Evolutionary conservation across 495 filamentous ascomycete genomes (phyloP).

Genomic region (Recurvomyces mirabilis): DNA sequence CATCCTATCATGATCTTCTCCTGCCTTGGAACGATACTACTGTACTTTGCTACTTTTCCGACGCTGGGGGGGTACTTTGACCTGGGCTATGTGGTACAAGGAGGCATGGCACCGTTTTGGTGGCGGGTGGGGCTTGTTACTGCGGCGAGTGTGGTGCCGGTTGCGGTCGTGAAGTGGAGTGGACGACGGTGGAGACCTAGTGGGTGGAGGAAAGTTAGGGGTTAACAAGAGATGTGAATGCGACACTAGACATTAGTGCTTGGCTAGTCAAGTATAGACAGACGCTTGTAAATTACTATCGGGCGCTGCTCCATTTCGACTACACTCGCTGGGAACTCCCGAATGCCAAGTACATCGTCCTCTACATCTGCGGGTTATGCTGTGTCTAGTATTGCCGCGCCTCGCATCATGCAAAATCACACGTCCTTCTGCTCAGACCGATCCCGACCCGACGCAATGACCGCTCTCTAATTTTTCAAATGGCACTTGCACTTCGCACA

Average conservation of each 20-base stretch:
- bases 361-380: too few relatives aligned
- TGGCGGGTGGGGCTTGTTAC: slow-evolving; percentile 78
- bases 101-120: slow-evolving; percentile 74
- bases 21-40: slow-evolving; percentile 64
- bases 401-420: too few relatives aligned
- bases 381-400: too few relatives aligned
- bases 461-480: too few relatives aligned
- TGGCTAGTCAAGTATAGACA: not conserved
- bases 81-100: slow-evolving; percentile 60
- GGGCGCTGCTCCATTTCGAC: too few relatives aligned
- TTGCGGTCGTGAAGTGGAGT: slow-evolving; percentile 73
- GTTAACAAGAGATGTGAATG: slow-evolving; percentile 20
- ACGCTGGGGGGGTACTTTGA: slow-evolving; percentile 88
- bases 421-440: too few relatives aligned
- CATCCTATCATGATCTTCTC: slow-evolving; percentile 84
- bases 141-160: slow-evolving; percentile 71
- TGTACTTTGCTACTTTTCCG: slow-evolving; percentile 75
- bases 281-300: too few relatives aligned
- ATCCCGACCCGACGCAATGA: too few relatives aligned
- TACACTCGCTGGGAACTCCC: too few relatives aligned
- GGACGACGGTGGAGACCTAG: slow-evolving; percentile 76
- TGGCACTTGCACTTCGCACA: too few relatives aligned
- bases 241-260: slow-evolving; percentile 12
- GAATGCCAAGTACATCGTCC: too few relatives aligned
- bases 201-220: slow-evolving; percentile 92